Base-by-base conservation (phyloP, 2,329 filamentous ascomycete species). In the Aspergillus caelatus region DNA sequence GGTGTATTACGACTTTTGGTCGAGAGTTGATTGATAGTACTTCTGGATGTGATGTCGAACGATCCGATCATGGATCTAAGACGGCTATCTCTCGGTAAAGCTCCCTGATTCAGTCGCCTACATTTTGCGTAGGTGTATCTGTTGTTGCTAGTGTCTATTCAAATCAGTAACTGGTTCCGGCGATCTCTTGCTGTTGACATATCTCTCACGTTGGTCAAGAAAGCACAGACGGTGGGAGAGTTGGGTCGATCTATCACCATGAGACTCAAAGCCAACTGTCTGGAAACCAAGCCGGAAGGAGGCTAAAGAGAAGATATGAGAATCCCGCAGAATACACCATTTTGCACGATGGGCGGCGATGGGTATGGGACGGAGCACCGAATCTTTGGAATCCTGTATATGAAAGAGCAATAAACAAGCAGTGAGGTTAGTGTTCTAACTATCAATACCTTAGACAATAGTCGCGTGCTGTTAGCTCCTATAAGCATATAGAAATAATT, bases 1-100 rank as follows among this genome's bases (percentile, higher is more conserved):
- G 12, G 56, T 36, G 1, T 65, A 65, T 26, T 60, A 62, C 32
- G 10, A 34, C 7, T 52, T 53, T 36, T 65, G 63, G 63, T 53
- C 52, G 14, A 45, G 43, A 19, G 52, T 34, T 21, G 12, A 43
- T 41, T 54, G 36, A 52, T 12, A 3, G 23, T 36, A 46, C 2
- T n/a, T 3, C n/a, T 46, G 21, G n/a, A 14, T 5, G 21, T 14
- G n/a, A 12, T 11, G 21, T 43, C 41, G 19, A 19, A 9, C 4
- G 19, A 43, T 43, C 7, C 1, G 16, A n/a, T 5, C 16, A 11
- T 21, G 10, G 4, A 1, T 21, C n/a, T 21, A n/a, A 23, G 43
- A n/a, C 3, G 1, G n/a, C 43, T 21, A 23, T 12, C 3, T 11
- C 43, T 46, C 6, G n/a, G 11, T 12, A 14, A 26, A 23, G 21